These are phyloP conservation scores for Eucalyptus tenuipes DNA, from an alignment of 345 rosid species.

Conservation along the genomic window DNA sequence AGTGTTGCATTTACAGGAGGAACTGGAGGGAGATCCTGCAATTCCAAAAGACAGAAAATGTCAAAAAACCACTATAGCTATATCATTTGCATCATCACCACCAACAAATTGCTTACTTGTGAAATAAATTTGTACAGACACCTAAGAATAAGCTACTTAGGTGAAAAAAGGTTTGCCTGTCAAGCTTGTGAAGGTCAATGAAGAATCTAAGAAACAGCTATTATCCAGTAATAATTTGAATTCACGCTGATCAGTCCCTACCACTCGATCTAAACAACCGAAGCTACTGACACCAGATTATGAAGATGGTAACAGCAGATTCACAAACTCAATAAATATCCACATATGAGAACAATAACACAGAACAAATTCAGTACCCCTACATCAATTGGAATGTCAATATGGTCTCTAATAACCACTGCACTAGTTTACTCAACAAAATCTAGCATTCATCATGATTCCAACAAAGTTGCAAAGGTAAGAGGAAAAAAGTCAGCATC, in stretches of 20 bases:
- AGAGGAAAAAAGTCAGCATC: background rate
- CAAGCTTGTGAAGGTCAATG: background rate
- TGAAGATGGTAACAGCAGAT: background rate
- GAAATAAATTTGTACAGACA: background rate
- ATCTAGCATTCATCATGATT: background rate
- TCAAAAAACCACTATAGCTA: background rate
- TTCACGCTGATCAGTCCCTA: background rate
- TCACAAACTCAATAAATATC: background rate
- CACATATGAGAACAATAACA: background rate
- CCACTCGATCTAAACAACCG: background rate
- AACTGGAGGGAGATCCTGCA: constrained; percentile 76
- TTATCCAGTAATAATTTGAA: background rate
- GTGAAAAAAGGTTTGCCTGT: background rate
- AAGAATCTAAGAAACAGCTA: background rate
- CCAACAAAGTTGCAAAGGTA: background rate
- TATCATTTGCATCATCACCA: background rate
- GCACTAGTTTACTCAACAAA: background rate
- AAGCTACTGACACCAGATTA: background rate
- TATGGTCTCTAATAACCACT: background rate
- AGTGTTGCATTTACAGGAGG: constrained; percentile 51
- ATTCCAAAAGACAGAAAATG: background rate
- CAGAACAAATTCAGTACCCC: background rate
- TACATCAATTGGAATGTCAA: background rate
- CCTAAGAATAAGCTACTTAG: background rate
- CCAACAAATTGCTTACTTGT: background rate